Conservation (phyloP, 352 stramenopile species). For the Globisporangium spiculum region DNA sequence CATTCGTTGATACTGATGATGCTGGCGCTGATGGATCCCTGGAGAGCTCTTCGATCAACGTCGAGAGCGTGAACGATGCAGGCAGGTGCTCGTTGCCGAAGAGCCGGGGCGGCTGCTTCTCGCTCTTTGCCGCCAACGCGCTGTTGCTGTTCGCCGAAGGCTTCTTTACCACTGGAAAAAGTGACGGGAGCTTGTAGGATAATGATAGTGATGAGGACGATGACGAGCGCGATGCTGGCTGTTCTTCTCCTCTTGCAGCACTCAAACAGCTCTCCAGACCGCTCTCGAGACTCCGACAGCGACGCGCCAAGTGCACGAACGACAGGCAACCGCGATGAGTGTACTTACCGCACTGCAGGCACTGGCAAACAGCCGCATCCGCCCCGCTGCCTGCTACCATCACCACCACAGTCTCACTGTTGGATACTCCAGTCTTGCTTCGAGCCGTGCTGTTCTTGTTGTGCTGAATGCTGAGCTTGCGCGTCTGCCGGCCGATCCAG, state of each 20-base stretch:
- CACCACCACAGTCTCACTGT: background rate
- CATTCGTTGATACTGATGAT: background rate
- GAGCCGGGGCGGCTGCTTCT: slow-evolving; percentile 8
- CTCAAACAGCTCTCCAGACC: background rate
- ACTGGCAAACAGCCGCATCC: slow-evolving; percentile 42
- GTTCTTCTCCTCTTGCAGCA: background rate
- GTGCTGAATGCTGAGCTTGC: background rate
- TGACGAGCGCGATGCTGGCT: background rate
- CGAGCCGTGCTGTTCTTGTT: background rate
- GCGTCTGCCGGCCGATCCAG: slow-evolving; percentile 22
- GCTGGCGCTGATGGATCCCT: background rate
- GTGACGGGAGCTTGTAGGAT: slow-evolving; percentile 23
- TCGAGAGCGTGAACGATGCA: slow-evolving; percentile 24
- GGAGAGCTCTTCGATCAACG: slow-evolving; percentile 28
- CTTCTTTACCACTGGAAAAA: slow-evolving; percentile 26
- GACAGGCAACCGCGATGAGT: slow-evolving; percentile 56
- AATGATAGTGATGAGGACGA: background rate
- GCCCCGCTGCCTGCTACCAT: background rate
- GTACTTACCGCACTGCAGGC: slow-evolving; percentile 48
- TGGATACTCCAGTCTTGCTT: background rate
- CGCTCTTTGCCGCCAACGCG: slow-evolving; percentile 13
- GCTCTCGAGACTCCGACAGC: slow-evolving; percentile 35
- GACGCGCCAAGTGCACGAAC: slow-evolving; percentile 41
- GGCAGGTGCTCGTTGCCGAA: slow-evolving; percentile 21
- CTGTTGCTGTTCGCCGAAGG: background rate